Evolutionary conservation across 2,329 filamentous ascomycete genomes (phyloP).

Genomic region (Aspergillus persii): DNA sequence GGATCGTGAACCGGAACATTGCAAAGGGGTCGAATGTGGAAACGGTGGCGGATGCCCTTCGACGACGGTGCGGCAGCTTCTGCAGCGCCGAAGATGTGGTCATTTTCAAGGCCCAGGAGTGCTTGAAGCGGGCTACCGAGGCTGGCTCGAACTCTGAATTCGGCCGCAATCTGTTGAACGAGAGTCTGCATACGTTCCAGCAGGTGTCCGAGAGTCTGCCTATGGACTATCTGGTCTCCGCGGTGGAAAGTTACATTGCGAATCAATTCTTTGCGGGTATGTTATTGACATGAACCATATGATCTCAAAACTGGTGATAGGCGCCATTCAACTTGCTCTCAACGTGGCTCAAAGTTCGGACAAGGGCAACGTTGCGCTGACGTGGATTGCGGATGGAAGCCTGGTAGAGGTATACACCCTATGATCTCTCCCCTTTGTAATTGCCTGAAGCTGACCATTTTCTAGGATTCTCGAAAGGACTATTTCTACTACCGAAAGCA

Average conservation of each 20-base stretch:
- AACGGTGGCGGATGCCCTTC: constrained; percentile 90
- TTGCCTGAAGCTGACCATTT: constrained; percentile 10
- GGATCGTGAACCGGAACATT: constrained; percentile 97
- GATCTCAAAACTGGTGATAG: constrained; percentile 26
- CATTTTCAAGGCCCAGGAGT: constrained; percentile 97
- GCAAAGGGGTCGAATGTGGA: constrained; percentile 96
- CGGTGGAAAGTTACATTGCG: constrained; percentile 73
- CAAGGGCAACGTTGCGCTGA: constrained; percentile 77
- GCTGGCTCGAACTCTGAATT: constrained; percentile 71
- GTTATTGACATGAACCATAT: constrained; percentile 10
- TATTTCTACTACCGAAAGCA: constrained; percentile 69
- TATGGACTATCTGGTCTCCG: constrained; percentile 73
- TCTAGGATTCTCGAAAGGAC: constrained; percentile 63
- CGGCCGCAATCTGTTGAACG: constrained; percentile 76
- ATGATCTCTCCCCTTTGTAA: not conserved
- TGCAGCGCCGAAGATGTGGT: constrained; percentile 96
- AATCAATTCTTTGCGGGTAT: constrained; percentile 82
- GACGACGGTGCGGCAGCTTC: constrained; percentile 91
- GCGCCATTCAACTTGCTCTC: constrained; percentile 83
- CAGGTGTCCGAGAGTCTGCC: constrained; percentile 82
- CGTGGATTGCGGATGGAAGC: constrained; percentile 82
- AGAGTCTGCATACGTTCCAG: constrained; percentile 84
- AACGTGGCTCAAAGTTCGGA: constrained; percentile 81
- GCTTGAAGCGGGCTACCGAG: constrained; percentile 83
- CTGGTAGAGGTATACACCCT: constrained; percentile 52